Conservation (phyloP, 371 early-diverging fungal species). For the Mucor lusitanicus region DNA sequence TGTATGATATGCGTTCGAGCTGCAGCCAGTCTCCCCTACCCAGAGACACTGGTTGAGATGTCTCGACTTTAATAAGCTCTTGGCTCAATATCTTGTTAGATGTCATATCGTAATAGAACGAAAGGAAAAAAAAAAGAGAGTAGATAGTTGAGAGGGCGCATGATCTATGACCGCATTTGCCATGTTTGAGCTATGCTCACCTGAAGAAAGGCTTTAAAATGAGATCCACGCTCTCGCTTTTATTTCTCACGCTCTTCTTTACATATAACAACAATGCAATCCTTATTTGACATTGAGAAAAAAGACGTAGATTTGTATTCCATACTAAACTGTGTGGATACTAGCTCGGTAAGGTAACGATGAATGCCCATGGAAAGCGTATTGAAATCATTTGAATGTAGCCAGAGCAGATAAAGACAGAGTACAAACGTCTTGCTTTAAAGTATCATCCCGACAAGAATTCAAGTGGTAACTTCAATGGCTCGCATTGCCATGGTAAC, state of each 20-base stretch:
- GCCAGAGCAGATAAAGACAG: conserved; percentile 31
- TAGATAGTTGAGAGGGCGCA: background rate
- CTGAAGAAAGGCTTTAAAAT: background rate
- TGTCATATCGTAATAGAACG: background rate
- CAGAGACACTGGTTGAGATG: conserved; percentile 10
- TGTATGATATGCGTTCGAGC: conserved; percentile 45
- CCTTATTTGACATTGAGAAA: conserved; percentile 17
- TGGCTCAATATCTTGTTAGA: background rate
- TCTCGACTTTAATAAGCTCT: conserved; percentile 4
- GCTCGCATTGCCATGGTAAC: background rate
- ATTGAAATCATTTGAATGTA: background rate
- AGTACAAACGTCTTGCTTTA: conserved; percentile 28
- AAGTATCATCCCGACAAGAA: conserved; percentile 31
- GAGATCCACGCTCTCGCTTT: background rate
- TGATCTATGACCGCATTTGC: background rate
- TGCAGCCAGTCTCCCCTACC: conserved; percentile 53
- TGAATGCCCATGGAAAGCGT: background rate
- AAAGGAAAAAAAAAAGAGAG: too few relatives aligned
- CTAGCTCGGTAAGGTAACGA: conserved; percentile 17
- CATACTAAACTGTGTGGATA: conserved; percentile 23
- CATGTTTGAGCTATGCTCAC: background rate
- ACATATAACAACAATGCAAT: conserved; percentile 15
- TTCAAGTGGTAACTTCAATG: background rate
- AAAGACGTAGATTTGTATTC: conserved; percentile 22
- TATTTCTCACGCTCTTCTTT: conserved; percentile 13